Conservation (phyloP, 2,329 filamentous ascomycete species). For the Exophiala calicioides region DNA sequence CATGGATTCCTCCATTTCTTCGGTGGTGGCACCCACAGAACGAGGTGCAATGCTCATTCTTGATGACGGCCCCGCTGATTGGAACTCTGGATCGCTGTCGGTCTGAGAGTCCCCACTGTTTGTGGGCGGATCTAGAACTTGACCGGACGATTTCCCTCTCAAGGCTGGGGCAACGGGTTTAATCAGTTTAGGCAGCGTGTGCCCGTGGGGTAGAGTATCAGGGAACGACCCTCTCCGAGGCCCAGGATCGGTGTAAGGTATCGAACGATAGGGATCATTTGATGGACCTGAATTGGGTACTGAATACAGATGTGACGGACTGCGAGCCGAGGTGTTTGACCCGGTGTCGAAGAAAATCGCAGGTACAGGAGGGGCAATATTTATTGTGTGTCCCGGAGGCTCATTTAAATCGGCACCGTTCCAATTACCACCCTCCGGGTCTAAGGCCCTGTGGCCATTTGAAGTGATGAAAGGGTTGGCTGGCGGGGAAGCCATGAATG, state of each 20-base stretch:
- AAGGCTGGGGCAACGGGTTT: too few relatives aligned
- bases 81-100: slow-evolving; percentile 19
- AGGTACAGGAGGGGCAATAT: slow-evolving; percentile 8
- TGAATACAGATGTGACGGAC: background rate
- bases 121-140: background rate
- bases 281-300: background rate
- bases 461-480: slow-evolving; percentile 1
- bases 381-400: too few relatives aligned
- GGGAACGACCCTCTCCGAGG: slow-evolving; percentile 20
- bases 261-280: background rate
- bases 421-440: too few relatives aligned
- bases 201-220: slow-evolving; percentile 19
- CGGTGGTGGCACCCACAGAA: slow-evolving; percentile 1
- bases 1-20: slow-evolving; percentile 5
- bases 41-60: slow-evolving; percentile 1
- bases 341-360: slow-evolving; percentile 1
- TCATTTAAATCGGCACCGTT: too few relatives aligned
- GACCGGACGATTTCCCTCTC: background rate
- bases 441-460: too few relatives aligned
- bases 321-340: background rate
- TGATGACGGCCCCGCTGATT: slow-evolving; percentile 6
- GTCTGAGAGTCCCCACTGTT: slow-evolving; percentile 14
- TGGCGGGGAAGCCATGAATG: slow-evolving; percentile 20
- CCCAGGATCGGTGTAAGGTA: background rate
- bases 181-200: slow-evolving; percentile 12